phyloP scores from a whole-genome alignment of 345 rosid genomes.

The Melastoma malabathricum region DNA sequence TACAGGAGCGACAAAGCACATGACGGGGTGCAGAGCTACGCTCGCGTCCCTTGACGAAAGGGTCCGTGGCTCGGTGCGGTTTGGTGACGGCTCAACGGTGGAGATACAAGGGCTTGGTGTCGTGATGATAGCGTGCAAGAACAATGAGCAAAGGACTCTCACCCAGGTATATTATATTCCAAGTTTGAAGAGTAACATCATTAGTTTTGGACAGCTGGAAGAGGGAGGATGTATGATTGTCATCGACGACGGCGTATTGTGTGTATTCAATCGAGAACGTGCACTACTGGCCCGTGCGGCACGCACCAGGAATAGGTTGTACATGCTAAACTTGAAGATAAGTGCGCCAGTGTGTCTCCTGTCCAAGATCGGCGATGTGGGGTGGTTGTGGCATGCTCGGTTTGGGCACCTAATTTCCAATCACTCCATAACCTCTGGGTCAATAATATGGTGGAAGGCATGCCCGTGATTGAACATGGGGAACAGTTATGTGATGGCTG shows the following conservation, averaged over 20 bases:
- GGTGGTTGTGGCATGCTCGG: too few species aligned
- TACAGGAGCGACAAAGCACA: background rate
- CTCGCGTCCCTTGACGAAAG: background rate
- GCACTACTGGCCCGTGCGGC: too few species aligned
- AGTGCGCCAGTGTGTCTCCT: too few species aligned
- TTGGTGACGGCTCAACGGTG: too few species aligned
- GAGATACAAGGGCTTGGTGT: background rate
- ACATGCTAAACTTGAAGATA: too few species aligned
- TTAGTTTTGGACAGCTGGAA: background rate
- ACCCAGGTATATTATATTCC: background rate
- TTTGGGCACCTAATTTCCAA: background rate
- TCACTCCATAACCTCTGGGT: background rate
- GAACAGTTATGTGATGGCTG: background rate
- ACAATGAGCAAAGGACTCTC: background rate
- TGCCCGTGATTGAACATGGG: too few species aligned
- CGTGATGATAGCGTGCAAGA: background rate
- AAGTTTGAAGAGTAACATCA: background rate
- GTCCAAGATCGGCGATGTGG: too few species aligned
- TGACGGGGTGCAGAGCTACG: background rate
- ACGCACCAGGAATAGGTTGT: too few species aligned
- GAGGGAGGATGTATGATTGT: slow-evolving; percentile 1
- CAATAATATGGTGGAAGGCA: background rate
- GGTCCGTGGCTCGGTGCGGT: background rate
- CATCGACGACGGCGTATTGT: background rate
- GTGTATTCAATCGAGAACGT: background rate